Conservation (phyloP, 352 stramenopile species). For the Phytophthora pistaciae region DNA sequence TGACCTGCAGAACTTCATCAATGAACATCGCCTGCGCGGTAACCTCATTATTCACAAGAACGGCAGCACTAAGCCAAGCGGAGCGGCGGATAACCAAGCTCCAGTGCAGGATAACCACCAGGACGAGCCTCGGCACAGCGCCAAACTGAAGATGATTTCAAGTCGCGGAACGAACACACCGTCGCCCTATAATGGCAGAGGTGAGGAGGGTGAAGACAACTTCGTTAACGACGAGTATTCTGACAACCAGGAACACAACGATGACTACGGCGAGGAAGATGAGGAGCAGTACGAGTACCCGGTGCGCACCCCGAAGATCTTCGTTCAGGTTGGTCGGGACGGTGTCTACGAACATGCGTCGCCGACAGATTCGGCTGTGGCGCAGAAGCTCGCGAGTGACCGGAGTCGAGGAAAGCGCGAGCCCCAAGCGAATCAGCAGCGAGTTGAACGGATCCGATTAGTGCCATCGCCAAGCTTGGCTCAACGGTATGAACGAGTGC, state of each 20-base stretch:
- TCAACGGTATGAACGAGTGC: conserved; percentile 55
- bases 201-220: conserved; percentile 17
- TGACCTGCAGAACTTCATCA: conserved; percentile 85
- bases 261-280: conserved; percentile 33
- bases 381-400: conserved; percentile 47
- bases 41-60: conserved; percentile 68
- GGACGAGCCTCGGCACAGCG: conserved; percentile 14
- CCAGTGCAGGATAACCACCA: conserved; percentile 17
- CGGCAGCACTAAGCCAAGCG: conserved; percentile 18
- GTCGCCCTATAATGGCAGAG: conserved; percentile 24
- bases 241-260: conserved; percentile 35
- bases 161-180: conserved; percentile 38
- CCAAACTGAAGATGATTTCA: conserved; percentile 27
- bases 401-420: conserved; percentile 34
- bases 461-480: conserved; percentile 53
- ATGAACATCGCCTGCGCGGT: conserved; percentile 77
- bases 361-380: conserved; percentile 38
- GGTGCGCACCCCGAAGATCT: conserved; percentile 51
- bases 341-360: conserved; percentile 48
- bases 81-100: conserved; percentile 30
- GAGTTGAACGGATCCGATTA: conserved; percentile 59
- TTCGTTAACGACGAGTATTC: conserved; percentile 33
- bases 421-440: conserved; percentile 32
- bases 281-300: conserved; percentile 32
- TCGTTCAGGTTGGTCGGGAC: conserved; percentile 54